Evolutionary conservation across 352 stramenopile genomes (phyloP).

Genomic region (Elongisporangium prolatum): DNA sequence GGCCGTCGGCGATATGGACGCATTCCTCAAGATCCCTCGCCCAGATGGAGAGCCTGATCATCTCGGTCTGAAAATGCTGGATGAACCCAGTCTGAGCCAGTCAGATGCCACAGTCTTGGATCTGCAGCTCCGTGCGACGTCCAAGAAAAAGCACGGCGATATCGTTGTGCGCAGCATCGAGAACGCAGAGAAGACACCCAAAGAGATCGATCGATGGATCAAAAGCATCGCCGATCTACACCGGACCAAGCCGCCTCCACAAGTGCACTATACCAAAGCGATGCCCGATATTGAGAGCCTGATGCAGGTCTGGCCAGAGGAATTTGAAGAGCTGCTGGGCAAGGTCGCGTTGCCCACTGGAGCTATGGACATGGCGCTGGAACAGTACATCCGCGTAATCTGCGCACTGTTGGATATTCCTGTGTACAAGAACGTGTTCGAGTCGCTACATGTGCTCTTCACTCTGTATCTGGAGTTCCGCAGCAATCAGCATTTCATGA

Average conservation of each 20-base stretch:
- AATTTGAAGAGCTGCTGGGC: constrained; percentile 76
- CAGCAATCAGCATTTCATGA: constrained; percentile 93
- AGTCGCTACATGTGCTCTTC: constrained; percentile 95
- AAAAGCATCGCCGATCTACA: constrained; percentile 94
- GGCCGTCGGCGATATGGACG: constrained; percentile 94
- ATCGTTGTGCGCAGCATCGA: constrained; percentile 93
- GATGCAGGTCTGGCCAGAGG: constrained; percentile 91
- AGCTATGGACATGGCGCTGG: constrained; percentile 89
- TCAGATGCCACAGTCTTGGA: constrained; percentile 95
- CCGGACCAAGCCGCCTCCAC: constrained; percentile 87
- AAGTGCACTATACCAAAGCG: constrained; percentile 91
- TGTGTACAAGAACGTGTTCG: constrained; percentile 92
- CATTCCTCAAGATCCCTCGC: constrained; percentile 95
- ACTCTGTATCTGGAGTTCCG: constrained; percentile 91
- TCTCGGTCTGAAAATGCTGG: constrained; percentile 91
- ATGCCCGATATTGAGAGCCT: constrained; percentile 95
- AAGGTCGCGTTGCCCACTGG: constrained; percentile 70
- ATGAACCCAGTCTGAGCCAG: constrained; percentile 90
- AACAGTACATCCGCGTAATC: constrained; percentile 91
- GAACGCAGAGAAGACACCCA: constrained; percentile 89
- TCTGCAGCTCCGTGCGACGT: constrained; percentile 91
- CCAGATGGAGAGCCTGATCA: constrained; percentile 87
- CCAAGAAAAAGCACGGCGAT: constrained; percentile 93
- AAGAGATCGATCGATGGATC: constrained; percentile 95
- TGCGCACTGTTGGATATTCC: constrained; percentile 95